Evolutionary conservation across 2,329 filamentous ascomycete genomes (phyloP), one percentile per base, ranked within the genome.

Genomic region (Fusarium chuoi): DNA sequence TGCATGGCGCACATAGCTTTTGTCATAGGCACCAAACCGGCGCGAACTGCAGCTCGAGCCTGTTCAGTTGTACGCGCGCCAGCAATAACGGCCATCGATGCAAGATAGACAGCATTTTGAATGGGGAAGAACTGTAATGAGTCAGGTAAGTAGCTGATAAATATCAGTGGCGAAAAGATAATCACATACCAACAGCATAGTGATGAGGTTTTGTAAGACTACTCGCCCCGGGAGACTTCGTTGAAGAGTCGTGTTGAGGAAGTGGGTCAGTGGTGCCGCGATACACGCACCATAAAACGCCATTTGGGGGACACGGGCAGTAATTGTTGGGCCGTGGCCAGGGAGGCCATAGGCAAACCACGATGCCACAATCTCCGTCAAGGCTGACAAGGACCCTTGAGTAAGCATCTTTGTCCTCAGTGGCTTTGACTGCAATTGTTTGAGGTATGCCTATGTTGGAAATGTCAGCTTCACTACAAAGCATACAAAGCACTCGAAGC

Each of bases 1-100:
- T 70, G 59, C 59, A 70, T 36, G 4, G 59, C 67, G 39, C 67
- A 70, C 51, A 45, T 70, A 20, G 54, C 65, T 33, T 69, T 65
- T 3, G 60, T 70, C 67, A 70, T 70, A 4, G 67, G 67, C 3
- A 70, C 10, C 4, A 70, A 17, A 5, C 58, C 67, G 6, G 51
- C 65, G 3, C 38, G 59, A 13, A 70, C 58, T 28, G 67, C 52
- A 26, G 44, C 65, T 20, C 46, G 44, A 14, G 63, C 49, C 35
- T 70, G 67, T 14, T 70, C 65, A n/a, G 38, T 24, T 14, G 58
- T 70, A 10, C 48, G 52, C n/a, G 67, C 67, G 22, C 67, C 67
- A 22, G 67, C 67, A 42, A 70, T 70, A 24, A 70, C 38, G 3
- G 67, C 67, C 67, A 70, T 70, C 11, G 67, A 70, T 10, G 65